phyloP scores from a whole-genome alignment of 1,284 basidiomycete species.

The Vanrija sp. region DNA sequence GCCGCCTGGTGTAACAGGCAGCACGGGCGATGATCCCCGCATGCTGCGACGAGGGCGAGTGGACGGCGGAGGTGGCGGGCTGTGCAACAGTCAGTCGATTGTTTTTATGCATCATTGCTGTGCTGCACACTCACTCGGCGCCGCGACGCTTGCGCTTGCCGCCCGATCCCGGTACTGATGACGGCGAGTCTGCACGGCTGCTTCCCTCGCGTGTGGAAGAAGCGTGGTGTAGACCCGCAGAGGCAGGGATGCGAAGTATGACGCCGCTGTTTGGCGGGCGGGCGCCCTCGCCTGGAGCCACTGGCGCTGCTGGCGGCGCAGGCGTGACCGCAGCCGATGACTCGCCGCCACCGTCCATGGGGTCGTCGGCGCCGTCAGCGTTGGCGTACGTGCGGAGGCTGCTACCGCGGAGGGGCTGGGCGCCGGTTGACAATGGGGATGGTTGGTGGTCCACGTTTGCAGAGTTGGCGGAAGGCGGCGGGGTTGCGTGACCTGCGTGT shows the following conservation, averaged over 20 bases:
- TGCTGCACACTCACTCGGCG: conserved; percentile 8
- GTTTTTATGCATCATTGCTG: conserved; percentile 1
- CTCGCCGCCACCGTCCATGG: conserved; percentile 3
- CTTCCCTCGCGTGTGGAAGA: too few species aligned
- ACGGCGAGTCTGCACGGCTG: conserved; percentile 4
- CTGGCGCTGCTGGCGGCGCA: too few species aligned
- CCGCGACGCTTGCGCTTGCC: conserved; percentile 20
- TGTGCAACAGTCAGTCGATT: neutral
- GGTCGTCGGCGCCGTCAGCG: neutral
- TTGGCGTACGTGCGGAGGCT: too few species aligned
- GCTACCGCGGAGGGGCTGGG: too few species aligned
- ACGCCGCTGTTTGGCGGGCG: neutral
- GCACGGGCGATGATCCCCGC: conserved; percentile 8
- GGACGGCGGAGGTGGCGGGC: conserved; percentile 5
- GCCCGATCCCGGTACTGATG: neutral
- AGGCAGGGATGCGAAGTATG: conserved; percentile 10
- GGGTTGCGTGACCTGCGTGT: too few species aligned
- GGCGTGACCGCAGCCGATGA: too few species aligned
- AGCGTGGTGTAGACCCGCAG: neutral
- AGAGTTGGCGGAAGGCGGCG: too few species aligned
- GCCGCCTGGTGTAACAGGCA: neutral
- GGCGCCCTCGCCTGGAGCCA: neutral
- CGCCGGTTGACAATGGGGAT: too few species aligned
- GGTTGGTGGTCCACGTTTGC: too few species aligned
- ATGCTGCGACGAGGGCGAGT: conserved; percentile 9